These are phyloP conservation scores for Echinosophora koreensis DNA, from an alignment of 306 rosid species.

Conservation along the genomic window DNA sequence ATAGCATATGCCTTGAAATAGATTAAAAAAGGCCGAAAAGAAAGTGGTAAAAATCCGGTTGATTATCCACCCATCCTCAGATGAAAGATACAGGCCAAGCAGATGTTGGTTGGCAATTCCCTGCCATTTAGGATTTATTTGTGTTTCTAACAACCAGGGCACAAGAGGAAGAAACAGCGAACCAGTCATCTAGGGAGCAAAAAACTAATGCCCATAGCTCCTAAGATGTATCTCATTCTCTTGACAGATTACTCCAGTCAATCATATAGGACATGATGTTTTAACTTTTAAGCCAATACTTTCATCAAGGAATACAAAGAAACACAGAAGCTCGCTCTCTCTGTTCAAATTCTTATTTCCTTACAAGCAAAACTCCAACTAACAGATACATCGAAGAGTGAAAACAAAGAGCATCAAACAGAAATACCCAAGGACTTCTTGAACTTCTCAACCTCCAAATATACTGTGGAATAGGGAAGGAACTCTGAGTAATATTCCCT, in stretches of 20 bases:
- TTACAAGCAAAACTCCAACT: slow-evolving; percentile 66
- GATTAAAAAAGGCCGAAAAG: background rate
- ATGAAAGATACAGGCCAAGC: slow-evolving; percentile 3
- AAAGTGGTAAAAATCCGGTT: background rate
- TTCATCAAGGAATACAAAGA: slow-evolving; percentile 52
- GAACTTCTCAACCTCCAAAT: slow-evolving; percentile 98
- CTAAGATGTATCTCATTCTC: slow-evolving; percentile 46
- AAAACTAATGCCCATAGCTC: slow-evolving; percentile 17
- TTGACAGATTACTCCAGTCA: slow-evolving; percentile 42
- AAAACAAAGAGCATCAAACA: slow-evolving; percentile 57
- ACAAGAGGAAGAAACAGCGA: background rate
- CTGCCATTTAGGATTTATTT: background rate
- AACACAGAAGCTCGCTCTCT: slow-evolving; percentile 54
- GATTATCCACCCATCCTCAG: slow-evolving; percentile 2
- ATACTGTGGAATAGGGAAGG: slow-evolving; percentile 91
- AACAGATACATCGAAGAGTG: slow-evolving; percentile 54
- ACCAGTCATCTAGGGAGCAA: slow-evolving; percentile 12
- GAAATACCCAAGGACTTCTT: slow-evolving; percentile 91
- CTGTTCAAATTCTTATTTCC: slow-evolving; percentile 76
- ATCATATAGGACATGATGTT: slow-evolving; percentile 40
- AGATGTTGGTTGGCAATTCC: background rate
- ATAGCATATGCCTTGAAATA: background rate
- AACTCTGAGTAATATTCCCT: slow-evolving; percentile 80
- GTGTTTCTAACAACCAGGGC: slow-evolving; percentile 22
- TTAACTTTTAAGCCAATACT: slow-evolving; percentile 47